These are phyloP conservation scores for Lactifluus hygrophoroides DNA, from an alignment of 768 basidiomycete genomes.

Conservation along the genomic window DNA sequence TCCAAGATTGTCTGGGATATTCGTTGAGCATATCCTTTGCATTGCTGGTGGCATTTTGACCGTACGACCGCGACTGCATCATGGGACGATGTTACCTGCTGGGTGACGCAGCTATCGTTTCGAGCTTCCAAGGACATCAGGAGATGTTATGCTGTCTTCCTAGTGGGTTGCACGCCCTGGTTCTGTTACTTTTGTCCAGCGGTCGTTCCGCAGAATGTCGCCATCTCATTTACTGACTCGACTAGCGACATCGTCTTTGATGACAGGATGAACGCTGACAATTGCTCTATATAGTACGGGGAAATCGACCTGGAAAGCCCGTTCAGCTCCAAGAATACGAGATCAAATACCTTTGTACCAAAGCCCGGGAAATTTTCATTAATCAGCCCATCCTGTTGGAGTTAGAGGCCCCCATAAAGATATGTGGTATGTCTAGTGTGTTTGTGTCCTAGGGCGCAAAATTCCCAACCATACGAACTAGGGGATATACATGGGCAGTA, in stretches of 20 bases:
- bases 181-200: background rate
- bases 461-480: slow-evolving; percentile 27
- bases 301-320: slow-evolving; percentile 96
- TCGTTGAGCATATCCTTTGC: background rate
- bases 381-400: slow-evolving; percentile 97
- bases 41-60: background rate
- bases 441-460: background rate
- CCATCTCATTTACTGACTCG: background rate
- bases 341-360: slow-evolving; percentile 98
- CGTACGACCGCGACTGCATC: background rate
- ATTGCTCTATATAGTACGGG: slow-evolving; percentile 57
- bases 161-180: background rate
- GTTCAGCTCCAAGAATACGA: slow-evolving; percentile 98
- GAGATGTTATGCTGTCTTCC: background rate
- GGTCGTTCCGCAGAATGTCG: background rate
- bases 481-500: slow-evolving; percentile 99
- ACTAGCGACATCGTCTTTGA: background rate
- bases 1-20: too few species aligned
- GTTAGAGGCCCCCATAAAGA: slow-evolving; percentile 99
- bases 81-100: background rate
- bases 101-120: background rate
- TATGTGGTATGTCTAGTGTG: slow-evolving; percentile 69
- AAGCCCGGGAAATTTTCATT: slow-evolving; percentile 98
- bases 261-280: background rate
- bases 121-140: background rate